Conservation (phyloP, 2,329 filamentous ascomycete species). For the Xylaria sp. region DNA sequence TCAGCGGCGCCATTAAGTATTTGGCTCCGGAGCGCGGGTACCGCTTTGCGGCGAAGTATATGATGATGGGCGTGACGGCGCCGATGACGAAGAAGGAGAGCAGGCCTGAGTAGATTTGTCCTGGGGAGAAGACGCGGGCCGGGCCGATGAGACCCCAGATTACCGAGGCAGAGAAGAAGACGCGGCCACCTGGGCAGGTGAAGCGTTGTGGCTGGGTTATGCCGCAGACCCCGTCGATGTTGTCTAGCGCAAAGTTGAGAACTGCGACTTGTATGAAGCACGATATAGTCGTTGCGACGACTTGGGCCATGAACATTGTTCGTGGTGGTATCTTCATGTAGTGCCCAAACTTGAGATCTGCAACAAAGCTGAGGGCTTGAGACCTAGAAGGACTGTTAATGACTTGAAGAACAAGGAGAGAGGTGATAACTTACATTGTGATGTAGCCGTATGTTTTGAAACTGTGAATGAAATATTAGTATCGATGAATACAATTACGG, state of each 20-base stretch:
- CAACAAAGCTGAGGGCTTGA: slow-evolving; percentile 71
- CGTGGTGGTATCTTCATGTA: slow-evolving; percentile 76
- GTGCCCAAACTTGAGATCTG: slow-evolving; percentile 76
- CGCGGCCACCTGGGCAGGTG: slow-evolving; percentile 70
- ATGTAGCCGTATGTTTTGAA: slow-evolving; percentile 74
- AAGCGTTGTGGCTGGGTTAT: slow-evolving; percentile 67
- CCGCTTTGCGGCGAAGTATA: slow-evolving; percentile 62
- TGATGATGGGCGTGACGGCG: slow-evolving; percentile 61
- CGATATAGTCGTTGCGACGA: slow-evolving; percentile 73
- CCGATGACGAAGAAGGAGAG: slow-evolving; percentile 70
- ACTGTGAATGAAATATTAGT: slow-evolving; percentile 50
- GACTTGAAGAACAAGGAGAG: no score
- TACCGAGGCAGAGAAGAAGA: slow-evolving; percentile 74
- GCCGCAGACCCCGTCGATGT: slow-evolving; percentile 73
- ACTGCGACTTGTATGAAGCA: slow-evolving; percentile 74
- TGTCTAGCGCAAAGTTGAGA: slow-evolving; percentile 69
- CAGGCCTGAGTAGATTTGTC: slow-evolving; percentile 69
- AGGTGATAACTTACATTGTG: no score
- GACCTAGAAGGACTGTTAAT: no score
- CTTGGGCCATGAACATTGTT: slow-evolving; percentile 74
- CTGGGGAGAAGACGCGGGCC: slow-evolving; percentile 70
- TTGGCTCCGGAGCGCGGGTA: slow-evolving; percentile 63
- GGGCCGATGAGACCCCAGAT: slow-evolving; percentile 76
- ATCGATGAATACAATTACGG: not conserved
- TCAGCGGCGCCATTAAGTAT: slow-evolving; percentile 70